Conservation (phyloP, 1,139 yeast genomes). For the Yamadazyma sp. region DNA sequence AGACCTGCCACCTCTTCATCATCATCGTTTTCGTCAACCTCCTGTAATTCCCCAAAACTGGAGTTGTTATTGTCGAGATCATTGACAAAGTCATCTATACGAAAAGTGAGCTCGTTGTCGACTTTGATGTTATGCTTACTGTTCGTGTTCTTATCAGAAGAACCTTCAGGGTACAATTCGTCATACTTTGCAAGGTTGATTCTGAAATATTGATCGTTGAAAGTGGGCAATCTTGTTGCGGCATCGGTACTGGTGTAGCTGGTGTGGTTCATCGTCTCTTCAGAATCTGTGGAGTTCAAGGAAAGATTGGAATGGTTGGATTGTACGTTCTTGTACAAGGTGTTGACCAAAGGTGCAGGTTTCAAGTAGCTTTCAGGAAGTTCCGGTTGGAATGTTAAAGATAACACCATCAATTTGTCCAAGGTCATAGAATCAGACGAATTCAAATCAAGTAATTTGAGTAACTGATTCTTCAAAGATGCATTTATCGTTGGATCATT, state of each 20-base stretch:
- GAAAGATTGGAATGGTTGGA: constrained; percentile 26
- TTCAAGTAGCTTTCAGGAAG: constrained; percentile 41
- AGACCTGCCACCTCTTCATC: constrained; percentile 41
- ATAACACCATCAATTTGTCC: constrained; percentile 40
- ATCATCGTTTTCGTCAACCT: constrained; percentile 26
- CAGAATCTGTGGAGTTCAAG: constrained; percentile 21
- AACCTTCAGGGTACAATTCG: constrained; percentile 21
- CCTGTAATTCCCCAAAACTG: constrained; percentile 22
- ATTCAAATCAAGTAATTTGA: constrained; percentile 39
- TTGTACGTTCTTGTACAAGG: constrained; percentile 5
- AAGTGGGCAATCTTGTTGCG: constrained; percentile 30
- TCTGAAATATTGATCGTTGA: constrained; percentile 41
- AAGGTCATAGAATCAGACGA: constrained; percentile 36
- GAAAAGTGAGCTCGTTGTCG: constrained; percentile 36
- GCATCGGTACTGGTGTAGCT: constrained; percentile 14
- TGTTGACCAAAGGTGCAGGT: constrained; percentile 5
- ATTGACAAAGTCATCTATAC: constrained; percentile 40
- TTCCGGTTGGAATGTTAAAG: constrained; percentile 40
- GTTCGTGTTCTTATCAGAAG: background rate
- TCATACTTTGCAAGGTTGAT: constrained; percentile 39
- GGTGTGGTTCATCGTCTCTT: constrained; percentile 6
- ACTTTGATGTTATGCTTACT: constrained; percentile 29
- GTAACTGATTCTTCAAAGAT: constrained; percentile 25
- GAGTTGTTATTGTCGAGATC: constrained; percentile 24
- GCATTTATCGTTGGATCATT: constrained; percentile 5